phyloP scores from a whole-genome alignment of 2,329 filamentous ascomycete genomes.

The Beauveria caledonica region DNA sequence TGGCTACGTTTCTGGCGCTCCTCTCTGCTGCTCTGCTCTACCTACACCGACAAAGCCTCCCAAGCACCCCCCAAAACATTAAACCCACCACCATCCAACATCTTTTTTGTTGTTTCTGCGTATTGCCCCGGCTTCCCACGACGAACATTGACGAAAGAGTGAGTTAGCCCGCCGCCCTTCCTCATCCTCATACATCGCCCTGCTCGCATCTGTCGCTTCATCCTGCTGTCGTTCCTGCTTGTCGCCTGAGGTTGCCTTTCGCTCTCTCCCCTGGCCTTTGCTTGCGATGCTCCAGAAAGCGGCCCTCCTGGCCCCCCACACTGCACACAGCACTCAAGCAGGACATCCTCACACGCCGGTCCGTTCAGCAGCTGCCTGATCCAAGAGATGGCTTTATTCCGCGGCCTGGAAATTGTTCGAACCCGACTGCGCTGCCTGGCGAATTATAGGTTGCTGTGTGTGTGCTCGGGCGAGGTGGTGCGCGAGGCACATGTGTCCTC shows the following conservation, averaged over 20 bases:
- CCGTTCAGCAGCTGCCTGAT: not conserved
- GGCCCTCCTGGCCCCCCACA: constrained; percentile 7
- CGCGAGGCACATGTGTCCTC: constrained; percentile 10
- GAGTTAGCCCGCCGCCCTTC: constrained; percentile 7
- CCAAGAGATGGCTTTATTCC: not conserved
- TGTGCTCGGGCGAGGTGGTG: not conserved
- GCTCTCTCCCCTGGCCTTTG: not conserved
- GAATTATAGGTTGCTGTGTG: not conserved
- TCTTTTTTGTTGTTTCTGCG: constrained; percentile 7
- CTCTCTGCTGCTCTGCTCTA: not conserved
- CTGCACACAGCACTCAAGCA: constrained; percentile 2
- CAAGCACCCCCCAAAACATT: not conserved
- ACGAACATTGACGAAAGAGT: constrained; percentile 6
- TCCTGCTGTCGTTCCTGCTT: not conserved
- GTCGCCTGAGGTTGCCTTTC: not conserved
- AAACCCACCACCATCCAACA: constrained; percentile 10
- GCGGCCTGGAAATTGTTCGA: not conserved
- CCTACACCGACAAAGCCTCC: constrained; percentile 8
- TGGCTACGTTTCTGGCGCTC: not conserved
- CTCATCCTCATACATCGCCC: not conserved
- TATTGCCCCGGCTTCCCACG: not conserved
- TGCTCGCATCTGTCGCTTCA: not conserved
- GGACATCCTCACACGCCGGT: not conserved
- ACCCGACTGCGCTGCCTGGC: not conserved
- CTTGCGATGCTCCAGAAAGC: constrained; percentile 5